Evolutionary conservation across 352 stramenopile species (phyloP), one percentile per base, ranked within the genome.

Genomic region (Pythium utonaiense): DNA sequence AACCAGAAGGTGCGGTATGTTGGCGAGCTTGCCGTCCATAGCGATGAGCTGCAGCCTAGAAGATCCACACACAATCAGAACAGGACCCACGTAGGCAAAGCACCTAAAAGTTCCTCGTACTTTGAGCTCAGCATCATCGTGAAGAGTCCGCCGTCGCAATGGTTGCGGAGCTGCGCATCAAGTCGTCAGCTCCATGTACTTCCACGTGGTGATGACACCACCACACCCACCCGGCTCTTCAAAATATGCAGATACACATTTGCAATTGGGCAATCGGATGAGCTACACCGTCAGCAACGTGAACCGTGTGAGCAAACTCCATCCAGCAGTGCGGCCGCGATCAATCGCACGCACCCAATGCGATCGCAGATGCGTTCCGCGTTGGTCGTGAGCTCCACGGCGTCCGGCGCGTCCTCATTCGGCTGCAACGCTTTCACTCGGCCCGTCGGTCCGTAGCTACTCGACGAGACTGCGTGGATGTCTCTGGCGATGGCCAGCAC

Each of bases 241-340:
- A 89, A 67, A 12, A 89, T 79, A 40, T 87, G 79, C 6, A 78
- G 58, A 53, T 80, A 82, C n/a, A 75, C 67, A 42, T 81, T 84
- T 17, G 77, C 67, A 8, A 86, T 66, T 22, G 79, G 72, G 17
- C 79, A 89, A 13, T 61, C 55, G 7, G 53, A 61, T 22, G 21
- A 33, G 7, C 61, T 58, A 33, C 22, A 60, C n/a, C n/a, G n/a
- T n/a, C n/a, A n/a, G n/a, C n/a, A n/a, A n/a, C n/a, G n/a, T 19
- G 49, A 28, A 6, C 5, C 38, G 36, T 12, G 17, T 45, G 6
- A 45, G 17, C 38, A 22, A n/a, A n/a, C n/a, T n/a, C n/a, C n/a
- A n/a, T n/a, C n/a, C n/a, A n/a, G n/a, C n/a, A n/a, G n/a, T n/a
- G n/a, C n/a, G n/a, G n/a, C n/a, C n/a, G n/a, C n/a, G 2, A 45